Evolutionary conservation across 495 filamentous ascomycete genomes (phyloP).

Genomic region (Talaromyces wortmannii): DNA sequence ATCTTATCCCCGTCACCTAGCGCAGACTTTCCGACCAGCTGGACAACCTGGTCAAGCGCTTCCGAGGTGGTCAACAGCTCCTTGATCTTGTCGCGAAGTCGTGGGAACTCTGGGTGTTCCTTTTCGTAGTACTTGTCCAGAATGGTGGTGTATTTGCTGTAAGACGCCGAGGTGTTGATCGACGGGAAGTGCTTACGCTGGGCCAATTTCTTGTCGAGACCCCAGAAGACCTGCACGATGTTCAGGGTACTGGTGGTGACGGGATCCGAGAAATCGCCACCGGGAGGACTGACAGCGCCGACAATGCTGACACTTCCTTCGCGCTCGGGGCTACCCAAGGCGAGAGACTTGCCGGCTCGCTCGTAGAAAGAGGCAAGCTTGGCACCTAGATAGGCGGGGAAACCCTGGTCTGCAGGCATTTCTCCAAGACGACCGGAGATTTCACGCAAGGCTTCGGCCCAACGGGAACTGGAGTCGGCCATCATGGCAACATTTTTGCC

Average conservation of each 20-base stretch:
- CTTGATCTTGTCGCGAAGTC: conserved; percentile 83
- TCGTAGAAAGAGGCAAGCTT: conserved; percentile 99
- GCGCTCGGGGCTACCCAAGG: conserved; percentile 82
- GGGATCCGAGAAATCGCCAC: conserved; percentile 98
- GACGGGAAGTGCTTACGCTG: conserved; percentile 99
- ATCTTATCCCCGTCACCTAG: conserved; percentile 98
- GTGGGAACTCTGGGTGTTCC: conserved; percentile 88
- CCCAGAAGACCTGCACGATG: conserved; percentile 99
- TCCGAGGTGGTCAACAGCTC: conserved; percentile 91
- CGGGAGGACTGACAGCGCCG: conserved; percentile 92
- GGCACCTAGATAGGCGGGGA: conserved; percentile 93
- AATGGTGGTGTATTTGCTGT: conserved; percentile 89
- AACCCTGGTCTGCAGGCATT: conserved; percentile 99
- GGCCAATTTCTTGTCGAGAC: conserved; percentile 97
- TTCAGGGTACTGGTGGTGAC: conserved; percentile 90
- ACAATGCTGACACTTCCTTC: conserved; percentile 94
- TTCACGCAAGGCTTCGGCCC: conserved; percentile 98
- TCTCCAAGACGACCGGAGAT: conserved; percentile 98
- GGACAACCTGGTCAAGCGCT: conserved; percentile 96
- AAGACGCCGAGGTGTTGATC: conserved; percentile 91
- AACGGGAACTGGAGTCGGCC: conserved; percentile 97
- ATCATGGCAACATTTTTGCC: conserved; percentile 99
- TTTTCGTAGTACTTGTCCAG: conserved; percentile 92
- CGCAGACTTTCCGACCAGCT: conserved; percentile 95
- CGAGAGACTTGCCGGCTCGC: conserved; percentile 80